phyloP scores from a whole-genome alignment of 2,329 filamentous ascomycete genomes.

The Colletotrichum sublineola region DNA sequence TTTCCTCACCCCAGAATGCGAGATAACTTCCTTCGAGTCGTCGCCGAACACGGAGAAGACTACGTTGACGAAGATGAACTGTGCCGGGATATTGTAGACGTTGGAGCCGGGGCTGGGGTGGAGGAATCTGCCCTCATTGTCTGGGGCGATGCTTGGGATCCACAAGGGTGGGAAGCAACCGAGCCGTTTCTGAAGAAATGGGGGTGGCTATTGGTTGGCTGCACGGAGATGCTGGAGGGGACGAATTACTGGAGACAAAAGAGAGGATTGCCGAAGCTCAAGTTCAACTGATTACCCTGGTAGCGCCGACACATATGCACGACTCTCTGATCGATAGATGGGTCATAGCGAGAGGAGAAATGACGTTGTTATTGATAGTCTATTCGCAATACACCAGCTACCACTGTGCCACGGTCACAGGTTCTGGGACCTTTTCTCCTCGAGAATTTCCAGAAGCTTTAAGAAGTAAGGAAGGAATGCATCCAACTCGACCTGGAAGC shows the following conservation, averaged over 20 bases:
- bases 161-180: constrained; percentile 62
- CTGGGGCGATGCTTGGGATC: constrained; percentile 63
- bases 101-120: constrained; percentile 29
- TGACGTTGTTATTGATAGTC: neutral
- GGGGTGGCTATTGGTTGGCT: constrained; percentile 55
- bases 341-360: neutral
- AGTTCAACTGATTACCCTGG: constrained; percentile 19
- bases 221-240: constrained; percentile 52
- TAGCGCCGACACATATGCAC: neutral
- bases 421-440: constrained; percentile 22
- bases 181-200: constrained; percentile 61
- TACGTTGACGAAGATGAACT: constrained; percentile 38
- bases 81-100: constrained; percentile 40
- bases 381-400: neutral
- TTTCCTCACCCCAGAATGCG: constrained; percentile 49
- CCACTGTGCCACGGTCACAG: neutral
- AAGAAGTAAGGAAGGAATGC: constrained; percentile 47
- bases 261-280: constrained; percentile 30
- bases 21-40: constrained; percentile 47
- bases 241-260: constrained; percentile 53
- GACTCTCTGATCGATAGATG: too few species aligned
- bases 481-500: constrained; percentile 49
- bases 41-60: constrained; percentile 31
- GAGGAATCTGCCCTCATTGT: constrained; percentile 41
- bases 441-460: constrained; percentile 46